Conservation (phyloP, 352 stramenopile genomes). For the Globisporangium paddicum region DNA sequence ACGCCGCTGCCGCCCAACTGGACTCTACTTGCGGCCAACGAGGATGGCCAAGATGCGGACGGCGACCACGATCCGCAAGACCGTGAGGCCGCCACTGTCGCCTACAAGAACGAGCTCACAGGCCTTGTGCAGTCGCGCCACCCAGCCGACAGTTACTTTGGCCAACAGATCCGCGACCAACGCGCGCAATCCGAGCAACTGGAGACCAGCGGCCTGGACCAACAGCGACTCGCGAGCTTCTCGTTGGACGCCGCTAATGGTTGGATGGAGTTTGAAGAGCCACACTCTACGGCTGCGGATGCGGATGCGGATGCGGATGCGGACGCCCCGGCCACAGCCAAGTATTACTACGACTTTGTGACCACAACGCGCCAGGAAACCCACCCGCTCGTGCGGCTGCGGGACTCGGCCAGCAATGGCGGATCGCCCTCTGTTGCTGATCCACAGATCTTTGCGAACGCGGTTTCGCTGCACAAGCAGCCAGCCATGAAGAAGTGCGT, state of each 20-base stretch:
- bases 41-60: not conserved
- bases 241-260: constrained; percentile 8
- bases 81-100: not conserved
- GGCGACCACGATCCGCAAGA: not conserved
- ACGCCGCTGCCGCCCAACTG: constrained; percentile 40
- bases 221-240: constrained; percentile 1
- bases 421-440: constrained; percentile 21
- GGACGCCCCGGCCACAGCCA: not conserved
- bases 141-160: constrained; percentile 37
- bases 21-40: constrained; percentile 1
- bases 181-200: constrained; percentile 21
- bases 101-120: constrained; percentile 21
- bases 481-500: constrained; percentile 49
- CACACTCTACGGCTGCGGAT: not conserved
- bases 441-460: constrained; percentile 43
- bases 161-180: constrained; percentile 42
- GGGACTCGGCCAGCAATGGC: constrained; percentile 9
- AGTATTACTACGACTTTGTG: constrained; percentile 67
- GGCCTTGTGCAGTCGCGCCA: constrained; percentile 12
- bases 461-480: constrained; percentile 38
- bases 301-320: not conserved
- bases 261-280: constrained; percentile 59
- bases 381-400: constrained; percentile 32
- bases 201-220: constrained; percentile 1
- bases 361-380: constrained; percentile 23